These are phyloP conservation scores for Erodium moschatum DNA, from an alignment of 441 rosid genomes.

Conservation along the genomic window DNA sequence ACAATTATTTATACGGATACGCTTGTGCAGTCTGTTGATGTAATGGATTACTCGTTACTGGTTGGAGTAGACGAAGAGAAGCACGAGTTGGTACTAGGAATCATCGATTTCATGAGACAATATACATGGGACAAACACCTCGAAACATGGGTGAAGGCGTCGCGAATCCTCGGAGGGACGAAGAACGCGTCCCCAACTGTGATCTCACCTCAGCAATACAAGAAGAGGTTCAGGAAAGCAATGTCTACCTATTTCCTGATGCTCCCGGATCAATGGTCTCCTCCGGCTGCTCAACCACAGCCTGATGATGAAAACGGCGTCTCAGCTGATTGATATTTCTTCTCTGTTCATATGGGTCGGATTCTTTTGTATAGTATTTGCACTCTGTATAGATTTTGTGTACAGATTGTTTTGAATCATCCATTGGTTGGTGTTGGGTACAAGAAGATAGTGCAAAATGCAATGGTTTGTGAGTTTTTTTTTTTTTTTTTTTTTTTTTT, in stretches of 20 bases:
- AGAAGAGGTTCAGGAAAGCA: conserved; percentile 92
- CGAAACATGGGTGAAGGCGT: conserved; percentile 84
- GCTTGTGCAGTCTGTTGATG: conserved; percentile 27
- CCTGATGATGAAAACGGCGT: conserved; percentile 57
- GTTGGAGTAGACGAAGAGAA: no score
- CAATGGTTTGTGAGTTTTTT: no score
- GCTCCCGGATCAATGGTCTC: conserved; percentile 98
- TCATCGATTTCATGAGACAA: no score
- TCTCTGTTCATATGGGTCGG: not conserved
- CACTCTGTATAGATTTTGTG: not conserved
- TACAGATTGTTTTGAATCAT: not conserved
- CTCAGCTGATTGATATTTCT: conserved; percentile 29
- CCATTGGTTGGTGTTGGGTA: no score
- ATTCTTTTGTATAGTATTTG: not conserved
- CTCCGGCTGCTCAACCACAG: conserved; percentile 48
- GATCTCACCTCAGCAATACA: conserved; percentile 91
- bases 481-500: no score
- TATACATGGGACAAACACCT: no score
- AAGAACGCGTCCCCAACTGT: conserved; percentile 75
- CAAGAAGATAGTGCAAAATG: no score
- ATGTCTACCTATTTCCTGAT: conserved; percentile 86
- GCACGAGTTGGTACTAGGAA: no score
- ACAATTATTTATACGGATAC: not conserved
- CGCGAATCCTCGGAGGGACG: conserved; percentile 91
- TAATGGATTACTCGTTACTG: no score